Percentiles rank a stretch among this genome's conserved stretches.
Evolutionary conservation across 2,329 filamentous ascomycete species (phyloP).

Genomic region (Arthrobotrys entomopaga): DNA sequence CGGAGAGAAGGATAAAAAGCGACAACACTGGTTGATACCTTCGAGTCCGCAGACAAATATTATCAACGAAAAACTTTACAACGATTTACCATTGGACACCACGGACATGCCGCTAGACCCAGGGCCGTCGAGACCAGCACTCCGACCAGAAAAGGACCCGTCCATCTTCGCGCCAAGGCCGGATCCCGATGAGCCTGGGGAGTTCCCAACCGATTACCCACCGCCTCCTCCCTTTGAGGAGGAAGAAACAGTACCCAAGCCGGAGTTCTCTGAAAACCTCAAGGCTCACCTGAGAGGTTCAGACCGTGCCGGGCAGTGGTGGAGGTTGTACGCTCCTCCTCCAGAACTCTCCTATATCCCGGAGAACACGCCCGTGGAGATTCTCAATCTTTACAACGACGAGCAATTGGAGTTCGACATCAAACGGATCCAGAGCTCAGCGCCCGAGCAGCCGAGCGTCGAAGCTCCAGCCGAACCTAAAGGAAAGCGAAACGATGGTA

Average conservation of each 20-base stretch:
- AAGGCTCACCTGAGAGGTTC: conserved; percentile 46
- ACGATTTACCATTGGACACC: conserved; percentile 42
- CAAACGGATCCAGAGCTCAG: conserved; percentile 43
- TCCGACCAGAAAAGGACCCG: conserved; percentile 45
- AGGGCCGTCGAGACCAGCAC: conserved; percentile 36
- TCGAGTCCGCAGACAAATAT: conserved; percentile 50
- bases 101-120: conserved; percentile 45
- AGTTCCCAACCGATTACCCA: conserved; percentile 40
- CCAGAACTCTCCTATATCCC: conserved; percentile 52
- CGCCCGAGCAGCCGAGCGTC: conserved; percentile 30
- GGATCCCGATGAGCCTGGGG: conserved; percentile 39
- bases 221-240: conserved; percentile 52
- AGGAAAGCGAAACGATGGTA: conserved; percentile 37
- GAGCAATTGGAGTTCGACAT: conserved; percentile 52
- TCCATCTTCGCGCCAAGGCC: conserved; percentile 51
- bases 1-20: conserved; percentile 49
- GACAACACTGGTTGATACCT: conserved; percentile 49
- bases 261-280: conserved; percentile 47
- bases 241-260: conserved; percentile 41
- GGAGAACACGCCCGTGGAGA: conserved; percentile 42
- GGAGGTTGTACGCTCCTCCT: conserved; percentile 48
- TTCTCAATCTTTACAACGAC: conserved; percentile 51
- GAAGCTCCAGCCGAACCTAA: conserved; percentile 40
- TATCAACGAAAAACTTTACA: conserved; percentile 52
- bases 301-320: conserved; percentile 47